Base-by-base conservation (phyloP, 73 alveolate genomes). In the Tetrahymena borealis region DNA sequence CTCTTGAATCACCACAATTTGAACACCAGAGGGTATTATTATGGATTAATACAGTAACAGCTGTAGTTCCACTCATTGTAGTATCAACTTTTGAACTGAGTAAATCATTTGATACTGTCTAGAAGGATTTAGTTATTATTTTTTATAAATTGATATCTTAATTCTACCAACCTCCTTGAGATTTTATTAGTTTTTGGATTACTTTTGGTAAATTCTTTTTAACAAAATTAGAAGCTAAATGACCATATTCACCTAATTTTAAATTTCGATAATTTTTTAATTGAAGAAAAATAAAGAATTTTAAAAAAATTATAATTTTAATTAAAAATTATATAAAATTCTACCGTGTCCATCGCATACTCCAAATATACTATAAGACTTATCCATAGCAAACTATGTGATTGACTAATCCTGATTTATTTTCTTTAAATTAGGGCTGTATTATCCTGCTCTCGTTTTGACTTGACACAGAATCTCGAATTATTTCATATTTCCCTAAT, bases 51-150 rank as follows among this genome's bases (percentile, higher is more conserved):
- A 96, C 93, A 28, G 97, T 35, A 18, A 97, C 98, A 38, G 97
- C 97, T 2, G 99, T 98, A 12, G 99, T 96, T 12, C 99, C 99
- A 94, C 98, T 96, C 94, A 94, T 93, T 36, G 91, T 39, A 8
- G 95, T 39, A 24, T 79, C 90, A 15, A 85, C 91, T 39, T 93
- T 91, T 9, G 78, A 90, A 28, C 7, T 24, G 28, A 39, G 79
- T 85, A 93, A 85, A 39, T 93, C 90, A 39, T 40, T 20, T 24
- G 90, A 79, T 39, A 92, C 91, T 85, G 78, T 93, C 6, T 33
- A 20, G 39, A 79, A 93, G 15, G 95, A 42, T 33, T 93, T 93
- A 4, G 90, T 38, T 39, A 93, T 39, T 24, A 92, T 35, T 33
- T 93, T 92, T 15, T 33, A n/a, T 20, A 90, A 38, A 79, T 32